A percentile compares a stretch with the other conserved stretches of the same genome.
Evolutionary conservation across 257 asterid species (phyloP).

Genomic region (Eustoma russellianum): DNA sequence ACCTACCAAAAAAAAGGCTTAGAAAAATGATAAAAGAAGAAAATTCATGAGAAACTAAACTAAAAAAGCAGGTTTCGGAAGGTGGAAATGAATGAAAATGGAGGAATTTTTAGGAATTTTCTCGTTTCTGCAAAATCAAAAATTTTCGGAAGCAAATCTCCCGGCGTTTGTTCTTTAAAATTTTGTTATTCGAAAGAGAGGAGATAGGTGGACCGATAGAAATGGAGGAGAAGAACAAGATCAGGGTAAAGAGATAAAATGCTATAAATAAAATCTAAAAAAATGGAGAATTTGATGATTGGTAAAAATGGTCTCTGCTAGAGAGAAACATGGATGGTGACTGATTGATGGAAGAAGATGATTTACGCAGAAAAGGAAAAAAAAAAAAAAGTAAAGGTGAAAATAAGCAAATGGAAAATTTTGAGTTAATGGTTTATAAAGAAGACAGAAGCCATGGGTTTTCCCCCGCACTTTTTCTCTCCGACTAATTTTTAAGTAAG

Average conservation of each 20-base stretch:
- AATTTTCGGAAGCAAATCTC: neutral
- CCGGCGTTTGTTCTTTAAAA: neutral
- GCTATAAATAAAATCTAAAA: neutral
- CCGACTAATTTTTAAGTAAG: too few species aligned
- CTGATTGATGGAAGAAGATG: neutral
- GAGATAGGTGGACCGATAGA: constrained; percentile 10
- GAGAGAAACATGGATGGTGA: constrained; percentile 16
- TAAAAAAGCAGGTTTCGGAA: neutral
- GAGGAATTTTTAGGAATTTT: neutral
- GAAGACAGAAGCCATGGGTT: too few species aligned
- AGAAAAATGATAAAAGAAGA: neutral
- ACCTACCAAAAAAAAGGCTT: neutral
- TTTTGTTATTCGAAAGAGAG: neutral
- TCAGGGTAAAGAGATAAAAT: neutral
- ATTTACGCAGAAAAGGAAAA: too few species aligned
- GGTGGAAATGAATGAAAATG: constrained; percentile 2
- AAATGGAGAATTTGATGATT: constrained; percentile 3
- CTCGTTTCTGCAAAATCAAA: neutral
- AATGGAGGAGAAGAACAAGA: constrained; percentile 8
- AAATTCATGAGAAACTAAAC: neutral
- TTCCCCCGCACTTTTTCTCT: too few species aligned
- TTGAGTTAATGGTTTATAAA: too few species aligned
- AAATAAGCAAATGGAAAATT: too few species aligned
- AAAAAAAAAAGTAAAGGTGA: too few species aligned
- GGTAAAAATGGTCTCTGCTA: neutral